A percentile compares a stretch with the other conserved stretches of the same genome.
Evolutionary conservation across 2,329 filamentous ascomycete species (phyloP).

Genomic region (Catunica adiposa): DNA sequence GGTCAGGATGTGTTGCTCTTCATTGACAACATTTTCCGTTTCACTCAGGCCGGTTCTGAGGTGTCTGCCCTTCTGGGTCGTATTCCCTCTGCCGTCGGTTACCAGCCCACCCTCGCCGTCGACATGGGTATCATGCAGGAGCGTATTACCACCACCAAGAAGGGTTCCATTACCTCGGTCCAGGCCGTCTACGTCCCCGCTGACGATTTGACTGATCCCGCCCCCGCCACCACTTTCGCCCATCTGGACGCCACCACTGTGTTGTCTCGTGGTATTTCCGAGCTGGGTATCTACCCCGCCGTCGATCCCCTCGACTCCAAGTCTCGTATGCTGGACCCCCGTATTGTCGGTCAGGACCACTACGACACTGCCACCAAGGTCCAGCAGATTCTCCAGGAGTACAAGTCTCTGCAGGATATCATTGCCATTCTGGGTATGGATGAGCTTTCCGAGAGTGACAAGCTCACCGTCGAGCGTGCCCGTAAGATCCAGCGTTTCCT

Average conservation of each 20-base stretch:
- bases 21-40: conserved; percentile 99
- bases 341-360: conserved; percentile 95
- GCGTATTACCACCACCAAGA: conserved; percentile 98
- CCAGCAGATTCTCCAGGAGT: conserved; percentile 99
- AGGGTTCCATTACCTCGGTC: conserved; percentile 99
- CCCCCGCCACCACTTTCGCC: conserved; percentile 97
- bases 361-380: conserved; percentile 88
- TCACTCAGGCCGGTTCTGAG: conserved; percentile 99
- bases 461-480: conserved; percentile 99
- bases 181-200: conserved; percentile 99
- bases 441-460: conserved; percentile 96
- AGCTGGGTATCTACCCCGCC: conserved; percentile 99
- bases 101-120: conserved; percentile 95
- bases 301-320: conserved; percentile 99
- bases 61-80: conserved; percentile 98
- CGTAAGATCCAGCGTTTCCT: conserved; percentile 99
- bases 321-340: conserved; percentile 97
- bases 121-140: conserved; percentile 99
- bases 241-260: conserved; percentile 99
- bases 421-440: conserved; percentile 99
- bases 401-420: conserved; percentile 99
- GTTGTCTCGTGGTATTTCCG: conserved; percentile 99
- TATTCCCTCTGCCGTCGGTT: conserved; percentile 99
- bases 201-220: conserved; percentile 99
- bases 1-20: conserved; percentile 97